Percentiles rank a stretch among this genome's conserved stretches.
Evolutionary conservation across 2,329 filamentous ascomycete species (phyloP).

Genomic region (Monosporascus cannonballus): DNA sequence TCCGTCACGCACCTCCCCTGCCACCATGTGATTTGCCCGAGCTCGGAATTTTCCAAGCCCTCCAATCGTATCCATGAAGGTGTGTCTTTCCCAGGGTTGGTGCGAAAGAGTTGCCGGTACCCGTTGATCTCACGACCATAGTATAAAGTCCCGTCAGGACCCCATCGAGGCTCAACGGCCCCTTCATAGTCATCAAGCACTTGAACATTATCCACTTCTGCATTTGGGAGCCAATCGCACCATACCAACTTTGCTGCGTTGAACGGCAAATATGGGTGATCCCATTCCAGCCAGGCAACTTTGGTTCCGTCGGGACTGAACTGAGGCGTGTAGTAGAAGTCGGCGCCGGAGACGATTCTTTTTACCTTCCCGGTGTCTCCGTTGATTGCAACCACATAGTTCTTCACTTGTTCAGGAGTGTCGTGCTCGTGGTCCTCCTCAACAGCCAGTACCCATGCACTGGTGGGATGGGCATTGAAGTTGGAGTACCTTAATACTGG

Average conservation of each 20-base stretch:
- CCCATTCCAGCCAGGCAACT: constrained; percentile 49
- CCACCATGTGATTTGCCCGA: too few species aligned
- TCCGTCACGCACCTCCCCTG: too few species aligned
- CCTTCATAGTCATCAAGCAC: constrained; percentile 36
- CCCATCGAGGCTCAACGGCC: constrained; percentile 41
- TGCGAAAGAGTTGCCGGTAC: constrained; percentile 41
- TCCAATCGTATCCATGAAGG: constrained; percentile 26
- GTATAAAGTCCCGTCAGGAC: constrained; percentile 40
- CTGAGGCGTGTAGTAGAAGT: constrained; percentile 47
- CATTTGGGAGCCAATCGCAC: constrained; percentile 35
- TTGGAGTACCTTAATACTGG: constrained; percentile 37
- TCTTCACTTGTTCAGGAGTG: constrained; percentile 25
- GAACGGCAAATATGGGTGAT: constrained; percentile 48
- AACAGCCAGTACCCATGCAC: constrained; percentile 41
- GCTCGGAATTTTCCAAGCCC: constrained; percentile 28
- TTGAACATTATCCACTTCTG: constrained; percentile 3
- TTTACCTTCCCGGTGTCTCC: constrained; percentile 33
- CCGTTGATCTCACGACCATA: constrained; percentile 40
- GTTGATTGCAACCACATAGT: constrained; percentile 35
- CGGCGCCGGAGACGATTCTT: constrained; percentile 35
- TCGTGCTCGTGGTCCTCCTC: constrained; percentile 42
- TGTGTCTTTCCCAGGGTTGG: constrained; percentile 17
- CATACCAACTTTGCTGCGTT: constrained; percentile 37
- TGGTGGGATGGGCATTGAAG: constrained; percentile 35
- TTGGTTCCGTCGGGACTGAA: constrained; percentile 40